Evolutionary conservation across 768 basidiomycete species (phyloP).

Genomic region (Lactarius pseudohatsudake): DNA sequence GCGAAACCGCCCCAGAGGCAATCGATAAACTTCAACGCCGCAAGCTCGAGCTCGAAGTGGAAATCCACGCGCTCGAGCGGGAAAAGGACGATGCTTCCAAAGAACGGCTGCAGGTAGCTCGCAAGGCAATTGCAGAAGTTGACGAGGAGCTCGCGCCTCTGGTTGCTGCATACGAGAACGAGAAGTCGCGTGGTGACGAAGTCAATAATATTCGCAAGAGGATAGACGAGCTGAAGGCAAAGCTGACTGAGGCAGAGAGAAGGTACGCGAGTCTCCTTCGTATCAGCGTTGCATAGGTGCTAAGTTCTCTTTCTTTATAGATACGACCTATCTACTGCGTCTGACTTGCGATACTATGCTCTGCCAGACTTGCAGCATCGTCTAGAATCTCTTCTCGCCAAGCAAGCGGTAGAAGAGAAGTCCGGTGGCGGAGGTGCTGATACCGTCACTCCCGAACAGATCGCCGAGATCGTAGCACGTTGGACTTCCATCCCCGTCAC

Average conservation of each 20-base stretch:
- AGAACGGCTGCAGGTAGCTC: conserved; percentile 71
- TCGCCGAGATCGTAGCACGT: conserved; percentile 89
- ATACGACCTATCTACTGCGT: conserved; percentile 68
- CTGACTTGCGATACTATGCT: conserved; percentile 89
- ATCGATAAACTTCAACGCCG: conserved; percentile 88
- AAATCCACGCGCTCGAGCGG: conserved; percentile 90
- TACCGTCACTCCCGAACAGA: conserved; percentile 81
- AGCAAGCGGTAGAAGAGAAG: conserved; percentile 70
- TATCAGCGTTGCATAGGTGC: not conserved
- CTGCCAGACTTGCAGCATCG: conserved; percentile 82
- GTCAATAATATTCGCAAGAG: conserved; percentile 71
- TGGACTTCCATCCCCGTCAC: conserved; percentile 95
- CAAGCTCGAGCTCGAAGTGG: conserved; percentile 90
- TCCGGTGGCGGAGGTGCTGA: conserved; percentile 57
- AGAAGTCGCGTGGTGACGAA: conserved; percentile 81
- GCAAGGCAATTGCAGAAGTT: conserved; percentile 77
- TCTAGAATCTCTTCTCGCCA: conserved; percentile 68
- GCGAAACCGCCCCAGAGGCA: conserved; percentile 91
- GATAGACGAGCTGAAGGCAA: conserved; percentile 89
- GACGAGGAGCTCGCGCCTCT: conserved; percentile 84
- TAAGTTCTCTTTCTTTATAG: conserved; percentile 22
- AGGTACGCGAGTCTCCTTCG: conserved; percentile 42
- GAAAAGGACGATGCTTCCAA: conserved; percentile 90
- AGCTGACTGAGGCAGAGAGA: conserved; percentile 91
- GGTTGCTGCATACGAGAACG: conserved; percentile 81